A percentile compares a stretch with the other conserved stretches of the same genome.
phyloP scores from a whole-genome alignment of 2,329 filamentous ascomycete genomes.

The Penicillium sp. region DNA sequence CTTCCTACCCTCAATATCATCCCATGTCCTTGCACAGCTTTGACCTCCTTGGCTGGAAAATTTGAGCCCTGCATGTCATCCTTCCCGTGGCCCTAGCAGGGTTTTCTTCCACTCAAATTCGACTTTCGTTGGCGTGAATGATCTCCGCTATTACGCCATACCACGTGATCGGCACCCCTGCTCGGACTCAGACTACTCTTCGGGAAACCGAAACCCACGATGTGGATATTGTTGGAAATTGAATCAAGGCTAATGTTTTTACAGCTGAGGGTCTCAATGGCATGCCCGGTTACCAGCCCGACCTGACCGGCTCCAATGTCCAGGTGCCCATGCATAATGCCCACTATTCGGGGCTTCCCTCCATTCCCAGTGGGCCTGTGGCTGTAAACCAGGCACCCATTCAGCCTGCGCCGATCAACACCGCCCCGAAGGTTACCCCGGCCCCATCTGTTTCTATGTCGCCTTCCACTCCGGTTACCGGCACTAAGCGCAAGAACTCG shows the following conservation, averaged over 20 bases:
- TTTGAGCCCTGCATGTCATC: conserved; percentile 15
- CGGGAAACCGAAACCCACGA: conserved; percentile 14
- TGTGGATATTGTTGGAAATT: conserved; percentile 7
- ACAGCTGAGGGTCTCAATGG: conserved; percentile 34
- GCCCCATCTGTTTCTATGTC: conserved; percentile 18
- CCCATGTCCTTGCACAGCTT: conserved; percentile 1
- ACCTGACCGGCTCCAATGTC: conserved; percentile 30
- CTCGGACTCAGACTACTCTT: neutral
- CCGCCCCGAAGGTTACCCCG: conserved; percentile 17
- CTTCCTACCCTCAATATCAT: neutral
- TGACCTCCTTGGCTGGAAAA: conserved; percentile 13
- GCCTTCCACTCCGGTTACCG: conserved; percentile 20
- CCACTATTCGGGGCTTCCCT: conserved; percentile 24
- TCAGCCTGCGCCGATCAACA: conserved; percentile 14
- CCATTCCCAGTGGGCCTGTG: conserved; percentile 19
- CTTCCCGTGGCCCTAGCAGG: conserved; percentile 2
- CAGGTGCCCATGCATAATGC: conserved; percentile 29
- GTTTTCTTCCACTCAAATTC: conserved; percentile 13
- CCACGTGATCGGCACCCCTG: conserved; percentile 33
- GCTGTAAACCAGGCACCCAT: conserved; percentile 23
- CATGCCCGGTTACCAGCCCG: conserved; percentile 33
- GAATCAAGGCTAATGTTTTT: conserved; percentile 18
- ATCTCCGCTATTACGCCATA: conserved; percentile 34
- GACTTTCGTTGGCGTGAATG: conserved; percentile 23
- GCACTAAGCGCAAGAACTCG: conserved; percentile 41